phyloP scores from a whole-genome alignment of 805 yeast species.

The Ogataea sp. region DNA sequence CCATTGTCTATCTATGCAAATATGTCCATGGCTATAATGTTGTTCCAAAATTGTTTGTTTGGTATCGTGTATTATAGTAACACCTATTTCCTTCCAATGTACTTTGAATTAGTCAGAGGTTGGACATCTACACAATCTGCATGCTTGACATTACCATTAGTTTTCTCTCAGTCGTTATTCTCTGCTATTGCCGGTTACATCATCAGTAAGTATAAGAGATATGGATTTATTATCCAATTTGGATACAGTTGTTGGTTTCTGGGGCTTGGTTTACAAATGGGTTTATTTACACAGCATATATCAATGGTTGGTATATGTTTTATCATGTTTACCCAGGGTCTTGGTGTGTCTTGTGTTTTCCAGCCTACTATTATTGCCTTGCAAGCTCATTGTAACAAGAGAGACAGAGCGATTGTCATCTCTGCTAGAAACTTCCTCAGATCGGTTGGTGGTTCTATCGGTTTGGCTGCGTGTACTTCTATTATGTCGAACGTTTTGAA shows the following conservation, averaged over 20 bases:
- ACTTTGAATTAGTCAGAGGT: conserved; percentile 38
- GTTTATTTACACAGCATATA: conserved; percentile 20
- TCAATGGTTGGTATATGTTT: conserved; percentile 29
- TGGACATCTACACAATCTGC: conserved; percentile 31
- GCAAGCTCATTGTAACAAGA: conserved; percentile 41
- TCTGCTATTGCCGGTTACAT: conserved; percentile 38
- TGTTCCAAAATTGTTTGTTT: conserved; percentile 34
- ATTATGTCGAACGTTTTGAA: conserved; percentile 20
- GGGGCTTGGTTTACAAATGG: conserved; percentile 31
- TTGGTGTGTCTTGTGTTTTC: conserved; percentile 42
- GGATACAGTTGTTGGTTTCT: conserved; percentile 36
- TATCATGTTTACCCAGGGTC: conserved; percentile 28
- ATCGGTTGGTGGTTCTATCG: conserved; percentile 56
- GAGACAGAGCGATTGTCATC: conserved; percentile 52
- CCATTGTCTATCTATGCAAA: conserved; percentile 38
- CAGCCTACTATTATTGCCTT: conserved; percentile 51
- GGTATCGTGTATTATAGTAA: conserved; percentile 42
- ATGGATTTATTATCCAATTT: conserved; percentile 28
- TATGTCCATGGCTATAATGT: conserved; percentile 26
- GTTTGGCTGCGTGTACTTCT: conserved; percentile 36
- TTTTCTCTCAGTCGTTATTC: conserved; percentile 31
- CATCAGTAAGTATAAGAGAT: conserved; percentile 35
- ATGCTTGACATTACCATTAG: conserved; percentile 34
- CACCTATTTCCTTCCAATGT: conserved; percentile 40
- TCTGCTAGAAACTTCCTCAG: conserved; percentile 48